Percentiles rank a stretch among this genome's conserved stretches.
Conservation (phyloP, 169 alveolate species). For the Cryptosporidium parvum region DNA sequence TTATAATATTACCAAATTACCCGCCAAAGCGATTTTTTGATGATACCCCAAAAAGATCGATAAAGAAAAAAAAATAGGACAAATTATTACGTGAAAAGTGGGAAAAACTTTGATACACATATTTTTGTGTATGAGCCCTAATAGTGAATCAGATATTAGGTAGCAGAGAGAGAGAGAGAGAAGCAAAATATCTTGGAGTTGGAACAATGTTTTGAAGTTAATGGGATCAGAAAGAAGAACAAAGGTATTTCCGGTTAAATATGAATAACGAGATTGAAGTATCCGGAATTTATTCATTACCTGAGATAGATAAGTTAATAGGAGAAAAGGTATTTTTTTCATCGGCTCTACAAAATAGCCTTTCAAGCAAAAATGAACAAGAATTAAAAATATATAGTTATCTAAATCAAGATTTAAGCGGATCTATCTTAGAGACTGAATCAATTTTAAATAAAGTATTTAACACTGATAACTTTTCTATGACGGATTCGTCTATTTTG, state of each 20-base stretch:
- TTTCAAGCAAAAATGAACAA: neutral
- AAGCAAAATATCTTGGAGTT: no score
- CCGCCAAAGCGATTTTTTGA: neutral
- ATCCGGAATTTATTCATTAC: conserved; percentile 38
- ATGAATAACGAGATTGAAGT: neutral
- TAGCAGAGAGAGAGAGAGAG: neutral
- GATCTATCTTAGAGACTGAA: conserved; percentile 34
- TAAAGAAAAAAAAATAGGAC: neutral
- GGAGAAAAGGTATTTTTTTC: conserved; percentile 25
- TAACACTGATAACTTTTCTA: conserved; percentile 47
- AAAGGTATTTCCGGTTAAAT: neutral
- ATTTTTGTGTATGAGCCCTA: neutral
- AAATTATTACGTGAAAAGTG: neutral
- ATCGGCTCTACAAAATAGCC: neutral
- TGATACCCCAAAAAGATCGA: neutral
- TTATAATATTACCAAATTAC: conserved; percentile 5
- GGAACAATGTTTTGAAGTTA: neutral
- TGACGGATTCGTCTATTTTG: conserved; percentile 12
- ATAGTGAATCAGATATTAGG: neutral
- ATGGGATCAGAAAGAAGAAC: no score
- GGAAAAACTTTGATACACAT: neutral
- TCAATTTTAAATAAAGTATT: conserved; percentile 34
- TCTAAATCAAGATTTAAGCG: neutral
- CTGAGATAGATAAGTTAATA: conserved; percentile 12
- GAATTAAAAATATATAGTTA: neutral